These are phyloP conservation scores for Acmispon strigosus DNA, from an alignment of 306 rosid species.

Conservation along the genomic window DNA sequence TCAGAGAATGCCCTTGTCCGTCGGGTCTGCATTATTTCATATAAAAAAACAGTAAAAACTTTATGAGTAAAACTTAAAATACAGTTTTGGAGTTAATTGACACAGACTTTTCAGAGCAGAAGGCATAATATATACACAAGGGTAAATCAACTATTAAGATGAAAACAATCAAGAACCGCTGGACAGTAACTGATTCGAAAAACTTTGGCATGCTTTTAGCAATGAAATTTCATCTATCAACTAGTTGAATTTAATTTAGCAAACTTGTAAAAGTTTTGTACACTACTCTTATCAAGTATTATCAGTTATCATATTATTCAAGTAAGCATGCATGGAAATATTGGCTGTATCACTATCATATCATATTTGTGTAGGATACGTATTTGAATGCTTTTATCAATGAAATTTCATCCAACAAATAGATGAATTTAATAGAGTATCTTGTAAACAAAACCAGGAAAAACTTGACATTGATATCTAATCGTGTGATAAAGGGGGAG, in stretches of 20 bases:
- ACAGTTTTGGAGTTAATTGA: neutral
- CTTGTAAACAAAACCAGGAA: too few species aligned
- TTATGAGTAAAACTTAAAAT: neutral
- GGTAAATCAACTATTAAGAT: neutral
- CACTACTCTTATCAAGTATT: too few species aligned
- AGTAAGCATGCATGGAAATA: too few species aligned
- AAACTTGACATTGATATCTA: neutral
- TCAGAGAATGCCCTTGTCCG: slow-evolving; percentile 55
- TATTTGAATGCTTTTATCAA: too few species aligned
- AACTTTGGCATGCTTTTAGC: neutral
- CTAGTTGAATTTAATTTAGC: neutral
- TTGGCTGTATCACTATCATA: too few species aligned
- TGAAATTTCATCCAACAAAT: too few species aligned
- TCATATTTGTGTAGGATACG: too few species aligned
- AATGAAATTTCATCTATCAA: neutral
- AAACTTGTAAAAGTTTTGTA: neutral
- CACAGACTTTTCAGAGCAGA: neutral
- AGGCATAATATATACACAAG: neutral
- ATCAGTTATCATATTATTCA: too few species aligned
- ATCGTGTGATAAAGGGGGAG: neutral
- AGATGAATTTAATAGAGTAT: too few species aligned
- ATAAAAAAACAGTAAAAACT: neutral
- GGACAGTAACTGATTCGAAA: neutral
- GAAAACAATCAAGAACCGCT: neutral
- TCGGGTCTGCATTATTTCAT: slow-evolving; percentile 51